phyloP scores from a whole-genome alignment of 495 filamentous ascomycete genomes.

The Neurospora discreta region DNA sequence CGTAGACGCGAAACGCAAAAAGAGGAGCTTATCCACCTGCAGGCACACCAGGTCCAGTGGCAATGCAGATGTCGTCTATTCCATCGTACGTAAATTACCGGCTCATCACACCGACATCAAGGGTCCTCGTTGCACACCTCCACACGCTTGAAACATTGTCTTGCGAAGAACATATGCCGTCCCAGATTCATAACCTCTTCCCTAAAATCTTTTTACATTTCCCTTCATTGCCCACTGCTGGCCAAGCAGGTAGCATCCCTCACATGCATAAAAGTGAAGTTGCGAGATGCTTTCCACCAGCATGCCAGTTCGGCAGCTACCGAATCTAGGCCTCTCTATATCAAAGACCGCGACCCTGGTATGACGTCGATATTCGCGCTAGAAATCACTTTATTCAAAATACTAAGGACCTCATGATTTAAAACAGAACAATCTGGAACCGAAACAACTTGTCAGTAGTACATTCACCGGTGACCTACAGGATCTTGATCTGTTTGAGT shows the following conservation, averaged over 20 bases:
- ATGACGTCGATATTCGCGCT: neutral
- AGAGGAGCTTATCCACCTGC: neutral
- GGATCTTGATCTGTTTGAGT: neutral
- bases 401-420: neutral
- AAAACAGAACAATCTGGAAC: neutral
- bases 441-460: neutral
- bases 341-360: neutral
- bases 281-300: neutral
- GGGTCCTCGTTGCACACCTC: neutral
- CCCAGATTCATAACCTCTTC: neutral
- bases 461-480: neutral
- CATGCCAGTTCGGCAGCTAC: neutral
- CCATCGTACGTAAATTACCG: neutral
- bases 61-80: neutral
- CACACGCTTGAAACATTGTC: neutral
- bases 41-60: neutral
- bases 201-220: neutral
- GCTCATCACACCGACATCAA: neutral
- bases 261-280: neutral
- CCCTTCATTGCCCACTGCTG: neutral
- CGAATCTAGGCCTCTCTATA: neutral
- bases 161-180: neutral
- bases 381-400: neutral
- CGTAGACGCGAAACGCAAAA: neutral
- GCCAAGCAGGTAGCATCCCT: neutral